Evolutionary conservation across 2,329 filamentous ascomycete species (phyloP).

Genomic region (Colletotrichum lentis): DNA sequence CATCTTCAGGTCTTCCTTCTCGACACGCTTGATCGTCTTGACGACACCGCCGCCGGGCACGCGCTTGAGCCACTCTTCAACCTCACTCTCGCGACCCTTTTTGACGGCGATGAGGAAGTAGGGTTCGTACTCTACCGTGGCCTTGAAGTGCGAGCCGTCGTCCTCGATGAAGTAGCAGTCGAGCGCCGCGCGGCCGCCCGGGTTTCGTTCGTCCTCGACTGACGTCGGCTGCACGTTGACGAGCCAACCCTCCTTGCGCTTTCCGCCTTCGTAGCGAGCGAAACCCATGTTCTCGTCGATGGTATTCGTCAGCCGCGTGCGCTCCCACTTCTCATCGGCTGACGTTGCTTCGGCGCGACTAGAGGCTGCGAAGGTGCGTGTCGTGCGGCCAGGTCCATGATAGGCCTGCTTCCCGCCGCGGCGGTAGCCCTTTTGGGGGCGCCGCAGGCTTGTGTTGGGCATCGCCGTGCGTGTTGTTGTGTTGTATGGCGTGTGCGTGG

Average conservation of each 20-base stretch:
- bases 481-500: neutral
- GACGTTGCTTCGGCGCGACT: constrained; percentile 85
- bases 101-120: constrained; percentile 95
- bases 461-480: constrained; percentile 49
- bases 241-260: constrained; percentile 85
- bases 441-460: constrained; percentile 67
- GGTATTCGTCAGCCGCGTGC: constrained; percentile 79
- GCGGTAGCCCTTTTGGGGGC: constrained; percentile 72
- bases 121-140: constrained; percentile 93
- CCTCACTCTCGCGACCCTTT: constrained; percentile 86
- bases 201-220: constrained; percentile 83
- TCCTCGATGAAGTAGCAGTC: constrained; percentile 98
- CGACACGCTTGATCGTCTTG: constrained; percentile 77
- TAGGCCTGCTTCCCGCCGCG: constrained; percentile 73
- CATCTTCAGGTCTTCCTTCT: constrained; percentile 94
- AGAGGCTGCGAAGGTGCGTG: constrained; percentile 82
- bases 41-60: constrained; percentile 81
- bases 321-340: constrained; percentile 91
- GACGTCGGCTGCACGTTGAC: constrained; percentile 93
- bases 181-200: constrained; percentile 85
- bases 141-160: constrained; percentile 90
- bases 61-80: constrained; percentile 92
- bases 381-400: constrained; percentile 69
- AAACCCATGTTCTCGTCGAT: constrained; percentile 98
- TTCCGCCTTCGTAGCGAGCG: constrained; percentile 86